Conservation (phyloP, 2,329 filamentous ascomycete species). For the Sporothrix variecibatus region DNA sequence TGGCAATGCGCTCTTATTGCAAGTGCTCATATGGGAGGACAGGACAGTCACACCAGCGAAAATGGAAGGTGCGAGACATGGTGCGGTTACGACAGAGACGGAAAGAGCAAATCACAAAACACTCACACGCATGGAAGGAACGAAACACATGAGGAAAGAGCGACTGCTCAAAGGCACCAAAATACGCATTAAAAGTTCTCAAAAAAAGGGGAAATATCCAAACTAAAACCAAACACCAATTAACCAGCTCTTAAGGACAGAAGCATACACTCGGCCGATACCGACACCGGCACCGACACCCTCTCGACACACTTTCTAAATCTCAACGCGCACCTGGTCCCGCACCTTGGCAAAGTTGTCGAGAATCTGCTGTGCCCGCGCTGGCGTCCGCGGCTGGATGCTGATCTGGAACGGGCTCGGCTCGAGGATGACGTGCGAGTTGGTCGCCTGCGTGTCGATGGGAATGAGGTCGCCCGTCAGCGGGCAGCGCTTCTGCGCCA, state of each 20-base stretch:
- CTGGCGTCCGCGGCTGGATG: slow-evolving; percentile 45
- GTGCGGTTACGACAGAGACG: neutral
- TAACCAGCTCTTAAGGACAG: slow-evolving; percentile 6
- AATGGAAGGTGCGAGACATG: neutral
- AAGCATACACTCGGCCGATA: neutral
- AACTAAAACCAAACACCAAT: neutral
- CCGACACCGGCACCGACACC: neutral
- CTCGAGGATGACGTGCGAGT: slow-evolving; percentile 56
- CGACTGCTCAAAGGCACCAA: neutral
- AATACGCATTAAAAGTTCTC: neutral
- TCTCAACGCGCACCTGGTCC: slow-evolving; percentile 36
- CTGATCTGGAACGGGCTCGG: slow-evolving; percentile 50
- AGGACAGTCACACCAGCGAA: neutral
- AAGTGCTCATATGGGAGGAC: neutral
- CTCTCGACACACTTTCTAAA: neutral
- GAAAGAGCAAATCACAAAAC: neutral
- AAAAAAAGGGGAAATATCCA: neutral
- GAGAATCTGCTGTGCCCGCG: slow-evolving; percentile 43
- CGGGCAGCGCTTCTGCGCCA: slow-evolving; percentile 45
- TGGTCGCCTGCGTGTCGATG: slow-evolving; percentile 53
- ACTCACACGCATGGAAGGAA: neutral
- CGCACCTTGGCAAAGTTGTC: slow-evolving; percentile 41
- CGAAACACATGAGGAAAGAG: neutral
- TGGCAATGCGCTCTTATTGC: slow-evolving; percentile 1
- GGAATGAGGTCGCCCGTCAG: slow-evolving; percentile 46